Conservation (phyloP, 2,329 filamentous ascomycete genomes). For the Trichoderma sp. region DNA sequence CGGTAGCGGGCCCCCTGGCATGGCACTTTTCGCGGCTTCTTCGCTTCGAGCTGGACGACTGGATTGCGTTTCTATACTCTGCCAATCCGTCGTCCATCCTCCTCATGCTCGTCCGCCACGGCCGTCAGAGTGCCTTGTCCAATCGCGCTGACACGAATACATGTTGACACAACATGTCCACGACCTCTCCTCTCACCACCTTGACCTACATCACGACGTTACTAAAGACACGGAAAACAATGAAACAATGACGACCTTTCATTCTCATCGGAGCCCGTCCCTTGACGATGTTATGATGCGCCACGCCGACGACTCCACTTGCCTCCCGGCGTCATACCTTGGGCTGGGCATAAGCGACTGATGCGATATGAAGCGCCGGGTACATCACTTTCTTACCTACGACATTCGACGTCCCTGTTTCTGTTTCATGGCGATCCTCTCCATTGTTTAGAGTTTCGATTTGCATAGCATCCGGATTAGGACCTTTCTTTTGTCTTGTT, state of each 20-base stretch:
- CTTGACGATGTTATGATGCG: constrained; percentile 24
- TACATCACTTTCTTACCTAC: constrained; percentile 25
- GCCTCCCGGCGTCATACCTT: constrained; percentile 11
- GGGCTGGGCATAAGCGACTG: constrained; percentile 15
- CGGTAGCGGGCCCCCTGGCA: constrained; percentile 49
- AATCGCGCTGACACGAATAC: constrained; percentile 30
- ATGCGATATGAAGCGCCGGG: constrained; percentile 16
- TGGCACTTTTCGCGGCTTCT: constrained; percentile 47
- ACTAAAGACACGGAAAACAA: constrained; percentile 38
- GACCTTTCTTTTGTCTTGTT: constrained; percentile 30
- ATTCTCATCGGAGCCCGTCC: constrained; percentile 6
- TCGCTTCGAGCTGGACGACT: constrained; percentile 49
- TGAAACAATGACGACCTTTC: constrained; percentile 33
- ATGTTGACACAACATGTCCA: neutral
- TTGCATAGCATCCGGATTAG: constrained; percentile 36
- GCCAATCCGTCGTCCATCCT: constrained; percentile 53
- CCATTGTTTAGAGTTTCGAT: constrained; percentile 27
- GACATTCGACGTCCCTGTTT: constrained; percentile 16
- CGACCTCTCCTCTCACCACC: constrained; percentile 24
- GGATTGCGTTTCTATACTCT: constrained; percentile 55
- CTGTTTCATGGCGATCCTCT: constrained; percentile 19
- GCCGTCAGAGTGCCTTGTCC: constrained; percentile 46
- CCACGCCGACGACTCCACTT: constrained; percentile 18
- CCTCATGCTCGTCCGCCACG: constrained; percentile 51
- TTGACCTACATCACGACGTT: constrained; percentile 33